Evolutionary conservation across 169 alveolate genomes (phyloP), one percentile per base, ranked within the genome.

Genomic region (Plasmodium vinckei): DNA sequence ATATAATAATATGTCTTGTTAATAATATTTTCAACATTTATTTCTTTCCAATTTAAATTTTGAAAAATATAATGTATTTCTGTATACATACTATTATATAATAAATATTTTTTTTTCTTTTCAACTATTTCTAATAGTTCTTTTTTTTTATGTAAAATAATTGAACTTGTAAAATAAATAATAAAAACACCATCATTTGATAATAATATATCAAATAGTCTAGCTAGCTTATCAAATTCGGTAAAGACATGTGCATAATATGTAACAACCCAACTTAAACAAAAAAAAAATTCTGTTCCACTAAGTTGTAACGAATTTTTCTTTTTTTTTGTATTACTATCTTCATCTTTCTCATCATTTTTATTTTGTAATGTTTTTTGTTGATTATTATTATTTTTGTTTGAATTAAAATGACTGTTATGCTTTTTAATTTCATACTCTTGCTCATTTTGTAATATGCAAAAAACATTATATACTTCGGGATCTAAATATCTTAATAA

Each of bases 11-110:
- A 82, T 1, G 90, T 68, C 21, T 82, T 82, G 44, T 82, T 65
- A 63, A 82, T 82, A 44, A 82, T 82, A 61, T 68, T 53, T 17
- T 82, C 90, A 2, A 82, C 90, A 82, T 82, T 68, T 60, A 82
- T 68, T 1, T 82, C 51, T 60, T 82, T 46, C 90, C 90, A 82
- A n/a, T 82, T 68, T 56, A 82, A 39, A 49, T 82, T 82, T 51
- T 82, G 90, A 82, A 82, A 82, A 54, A 82, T 82, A 49, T 56
- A 82, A 56, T 82, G 90, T 27, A 84, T 82, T 67, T 82, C 90
- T 54, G 90, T 25, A 60, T 82, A 82, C 75, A 82, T 47, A 42
- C 23, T 82, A 44, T 82, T 69, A 59, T 65, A 68, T 15, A 68
- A 60, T 13, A 47, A 27, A 27, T 68, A 49, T 15, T 67, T 82